Percentiles rank a stretch among this genome's conserved stretches.
Conservation (phyloP, 495 filamentous ascomycete species). For the Daldinia bambusicola region DNA sequence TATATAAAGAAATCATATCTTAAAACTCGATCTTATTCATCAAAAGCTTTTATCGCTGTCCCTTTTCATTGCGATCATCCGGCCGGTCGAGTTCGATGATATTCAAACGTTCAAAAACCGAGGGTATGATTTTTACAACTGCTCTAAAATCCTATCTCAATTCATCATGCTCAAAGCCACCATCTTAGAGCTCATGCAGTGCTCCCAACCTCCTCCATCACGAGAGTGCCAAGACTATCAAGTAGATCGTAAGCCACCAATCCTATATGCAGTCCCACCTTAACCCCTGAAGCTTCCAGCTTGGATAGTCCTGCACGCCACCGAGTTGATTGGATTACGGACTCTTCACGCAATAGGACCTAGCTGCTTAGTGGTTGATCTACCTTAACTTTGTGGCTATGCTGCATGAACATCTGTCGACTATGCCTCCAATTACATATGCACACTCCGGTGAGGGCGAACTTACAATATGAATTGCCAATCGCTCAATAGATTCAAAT, state of each 20-base stretch:
- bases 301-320: not conserved
- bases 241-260: not conserved
- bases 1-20: not conserved
- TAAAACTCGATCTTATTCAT: not conserved
- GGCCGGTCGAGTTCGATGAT: no score
- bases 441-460: not conserved
- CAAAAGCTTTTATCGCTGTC: not conserved
- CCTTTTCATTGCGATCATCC: not conserved
- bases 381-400: not conserved
- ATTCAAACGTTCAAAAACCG: no score
- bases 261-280: slow-evolving; percentile 1
- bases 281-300: not conserved
- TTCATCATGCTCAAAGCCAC: not conserved
- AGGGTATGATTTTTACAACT: not conserved
- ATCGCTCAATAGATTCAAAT: not conserved
- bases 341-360: not conserved
- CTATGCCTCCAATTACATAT: not conserved
- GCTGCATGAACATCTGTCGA: not conserved
- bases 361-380: not conserved
- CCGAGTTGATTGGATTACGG: not conserved
- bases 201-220: not conserved
- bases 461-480: not conserved
- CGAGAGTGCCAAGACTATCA: not conserved
- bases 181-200: not conserved
- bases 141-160: not conserved